Evolutionary conservation across 495 filamentous ascomycete species (phyloP), one percentile per base, ranked within the genome.

Genomic region (Aspergillus panamensis): DNA sequence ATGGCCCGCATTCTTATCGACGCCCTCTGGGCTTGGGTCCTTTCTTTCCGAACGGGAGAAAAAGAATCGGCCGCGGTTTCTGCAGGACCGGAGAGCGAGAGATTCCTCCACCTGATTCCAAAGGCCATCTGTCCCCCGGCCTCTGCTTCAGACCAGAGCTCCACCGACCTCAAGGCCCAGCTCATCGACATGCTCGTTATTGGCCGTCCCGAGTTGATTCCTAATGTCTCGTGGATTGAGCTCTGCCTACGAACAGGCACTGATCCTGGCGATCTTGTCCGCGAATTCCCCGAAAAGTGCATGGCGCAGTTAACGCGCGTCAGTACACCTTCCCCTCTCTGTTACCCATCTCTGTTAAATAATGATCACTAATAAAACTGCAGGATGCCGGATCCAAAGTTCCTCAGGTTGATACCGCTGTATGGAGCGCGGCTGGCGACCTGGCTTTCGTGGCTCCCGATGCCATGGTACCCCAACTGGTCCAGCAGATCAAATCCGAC

Each of bases 401-500:
- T 3, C 73, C 73, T 16, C 32, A 66, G 51, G 63, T 92, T 53
- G 81, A 82, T 52, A 68, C 74, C 12, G 94, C 95, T 29, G 87
- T 92, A 12, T 91, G 84, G 68, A 82, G 78, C 54, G 88, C 92
- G 2, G 87, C 90, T 3, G 91, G 91, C 37, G 95, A 97, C 55
- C 77, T 98, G 50, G 92, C 90, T 6, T 98, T 98, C 59, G 90
- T 98, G 21, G 89, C 93, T 5, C 94, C 94, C 2, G 90, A 92
- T 44, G 73, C 76, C 13, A 87, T 96, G 71, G 87, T 88, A 13
- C 85, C 90, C 2, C 81, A 82, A 8, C 78, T 98, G 20, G 82
- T 96, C 6, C 69, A 82, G 39, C 84, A 91, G 55, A 85, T 97
- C 31, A 76, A 78, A 42, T 62, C 81, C 14, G 89, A 96, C 65